Percentiles rank a stretch among this genome's conserved stretches.
Conservation (phyloP, 768 basidiomycete genomes). For the Cystobasidium onofrii region DNA sequence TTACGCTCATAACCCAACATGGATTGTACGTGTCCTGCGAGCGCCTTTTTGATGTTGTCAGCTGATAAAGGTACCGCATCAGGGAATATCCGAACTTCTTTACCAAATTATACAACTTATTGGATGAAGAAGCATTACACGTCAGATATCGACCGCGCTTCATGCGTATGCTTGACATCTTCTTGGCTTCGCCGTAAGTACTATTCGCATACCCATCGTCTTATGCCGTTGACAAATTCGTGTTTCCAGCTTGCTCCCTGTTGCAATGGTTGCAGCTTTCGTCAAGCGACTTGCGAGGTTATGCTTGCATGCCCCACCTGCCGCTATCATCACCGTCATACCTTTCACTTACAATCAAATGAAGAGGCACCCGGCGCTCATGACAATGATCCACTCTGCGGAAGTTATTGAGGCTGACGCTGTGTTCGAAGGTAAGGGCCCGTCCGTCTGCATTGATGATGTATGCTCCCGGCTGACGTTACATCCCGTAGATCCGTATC, state of each 20-base stretch:
- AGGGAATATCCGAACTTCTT: conserved; percentile 97
- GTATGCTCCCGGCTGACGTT: not conserved
- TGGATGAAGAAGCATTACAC: conserved; percentile 79
- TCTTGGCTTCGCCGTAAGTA: conserved; percentile 80
- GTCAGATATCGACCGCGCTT: conserved; percentile 88
- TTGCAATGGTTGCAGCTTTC: conserved; percentile 86
- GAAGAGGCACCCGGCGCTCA: conserved; percentile 80
- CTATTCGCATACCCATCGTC: not conserved
- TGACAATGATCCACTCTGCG: conserved; percentile 76
- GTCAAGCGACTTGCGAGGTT: conserved; percentile 81
- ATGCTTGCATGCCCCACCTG: conserved; percentile 74
- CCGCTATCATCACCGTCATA: conserved; percentile 79
- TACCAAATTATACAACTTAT: conserved; percentile 76
- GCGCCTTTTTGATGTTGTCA: not conserved
- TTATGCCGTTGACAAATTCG: not conserved
- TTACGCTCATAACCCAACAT: conserved; percentile 80
- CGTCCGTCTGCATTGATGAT: not conserved
- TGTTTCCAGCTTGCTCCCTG: conserved; percentile 68
- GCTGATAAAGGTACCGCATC: not conserved
- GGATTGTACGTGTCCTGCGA: conserved; percentile 61
- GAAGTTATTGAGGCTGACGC: conserved; percentile 37
- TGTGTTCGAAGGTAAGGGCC: conserved; percentile 34
- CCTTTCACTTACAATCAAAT: conserved; percentile 92
- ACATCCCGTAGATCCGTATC: conserved; percentile 58
- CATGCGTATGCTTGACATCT: conserved; percentile 82